Evolutionary conservation across 805 yeast genomes (phyloP), one percentile per base, ranked within the genome.

Genomic region (Groenewaldozyma tartarivorans): DNA sequence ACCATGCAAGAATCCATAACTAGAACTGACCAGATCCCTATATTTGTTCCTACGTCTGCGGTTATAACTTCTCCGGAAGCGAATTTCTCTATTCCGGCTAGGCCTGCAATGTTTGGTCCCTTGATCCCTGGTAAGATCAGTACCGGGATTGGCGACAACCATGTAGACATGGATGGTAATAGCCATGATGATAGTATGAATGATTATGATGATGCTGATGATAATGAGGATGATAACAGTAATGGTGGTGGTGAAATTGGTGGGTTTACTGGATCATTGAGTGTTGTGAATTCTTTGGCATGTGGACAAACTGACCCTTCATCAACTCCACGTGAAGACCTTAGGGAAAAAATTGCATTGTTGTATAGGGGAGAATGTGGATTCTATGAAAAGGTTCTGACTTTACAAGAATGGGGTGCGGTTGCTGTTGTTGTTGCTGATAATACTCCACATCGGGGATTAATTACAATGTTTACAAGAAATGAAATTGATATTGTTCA

Each of bases 361-460:
- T 68, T 66, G 15, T 38, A 41, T 30, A 54, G 79, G n/a, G 81
- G 81, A 4, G 68, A 63, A 3, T 75, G 81, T 57, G 66, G 75
- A 18, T 73, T 77, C 51, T 74, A 69, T 36, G 64, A 65, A 13
- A 77, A 77, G 49, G 71, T 76, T 15, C 50, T 60, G 31, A 63
- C 66, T 41, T 50, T 77, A 38, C 61, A 74, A 42, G 52, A 54
- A 2, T 58, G 55, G 42, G 70, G 71, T 11, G 80, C 81, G 0
- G 53, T 45, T 11, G 74, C 75, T 4, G 72, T 76, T 7, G 58
- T 77, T n/a, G 67, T 77, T 5, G 81, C 77, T 24, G 77, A 76
- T 52, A 68, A 73, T 50, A 68, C 62, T 42, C 68, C 69, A 4
- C 53, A 55, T 30, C 54, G 63, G 16, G 71, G 75, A 4, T 60